phyloP scores from a whole-genome alignment of 441 rosid species.

The Mallotus japonicus region DNA sequence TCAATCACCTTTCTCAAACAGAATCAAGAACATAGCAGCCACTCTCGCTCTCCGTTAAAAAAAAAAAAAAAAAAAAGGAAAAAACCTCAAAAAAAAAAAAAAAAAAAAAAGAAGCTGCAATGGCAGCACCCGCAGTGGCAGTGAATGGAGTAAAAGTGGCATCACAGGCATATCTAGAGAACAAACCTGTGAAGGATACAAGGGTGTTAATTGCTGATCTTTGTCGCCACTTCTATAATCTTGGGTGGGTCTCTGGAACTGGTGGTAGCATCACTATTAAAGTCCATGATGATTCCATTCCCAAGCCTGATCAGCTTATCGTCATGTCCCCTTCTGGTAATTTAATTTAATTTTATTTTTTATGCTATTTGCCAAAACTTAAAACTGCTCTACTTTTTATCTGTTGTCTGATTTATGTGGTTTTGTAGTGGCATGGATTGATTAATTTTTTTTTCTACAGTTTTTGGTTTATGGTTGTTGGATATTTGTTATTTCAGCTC shows the following conservation, averaged over 20 bases:
- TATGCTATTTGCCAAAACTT: neutral
- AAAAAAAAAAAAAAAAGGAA: too few species aligned
- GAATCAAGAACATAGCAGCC: neutral
- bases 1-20: neutral
- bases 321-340: constrained; percentile 97
- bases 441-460: neutral
- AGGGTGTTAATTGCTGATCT: constrained; percentile 66
- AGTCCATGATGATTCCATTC: constrained; percentile 77
- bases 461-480: constrained; percentile 6
- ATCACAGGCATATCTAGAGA: constrained; percentile 71
- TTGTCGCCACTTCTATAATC: constrained; percentile 85
- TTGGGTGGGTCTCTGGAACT: constrained; percentile 96
- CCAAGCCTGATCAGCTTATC: constrained; percentile 73
- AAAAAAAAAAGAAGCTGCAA: neutral
- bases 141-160: constrained; percentile 35
- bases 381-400: neutral
- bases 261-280: constrained; percentile 91
- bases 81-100: neutral
- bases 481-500: neutral
- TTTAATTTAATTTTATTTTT: neutral
- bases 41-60: neutral
- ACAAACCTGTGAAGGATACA: constrained; percentile 65
- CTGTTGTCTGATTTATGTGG: neutral
- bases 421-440: neutral
- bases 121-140: constrained; percentile 29